phyloP scores from a whole-genome alignment of 352 stramenopile genomes.

The Elongisporangium senticosum region DNA sequence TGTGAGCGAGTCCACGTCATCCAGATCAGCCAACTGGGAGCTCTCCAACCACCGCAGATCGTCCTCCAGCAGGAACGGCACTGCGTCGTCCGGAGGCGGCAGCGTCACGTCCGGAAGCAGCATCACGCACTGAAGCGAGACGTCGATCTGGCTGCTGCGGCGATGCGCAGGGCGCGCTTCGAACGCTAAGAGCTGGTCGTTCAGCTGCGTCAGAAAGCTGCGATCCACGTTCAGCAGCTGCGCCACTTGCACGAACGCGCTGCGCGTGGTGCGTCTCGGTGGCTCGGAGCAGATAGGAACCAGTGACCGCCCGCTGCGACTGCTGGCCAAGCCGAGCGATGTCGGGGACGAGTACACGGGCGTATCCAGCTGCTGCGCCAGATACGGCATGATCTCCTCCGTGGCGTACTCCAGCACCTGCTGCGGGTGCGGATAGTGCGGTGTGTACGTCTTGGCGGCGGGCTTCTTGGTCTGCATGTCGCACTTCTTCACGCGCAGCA shows the following conservation, averaged over 20 bases:
- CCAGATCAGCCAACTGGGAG: conserved; percentile 3
- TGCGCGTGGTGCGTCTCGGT: conserved; percentile 6
- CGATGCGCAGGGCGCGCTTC: conserved; percentile 52
- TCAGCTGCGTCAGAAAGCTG: conserved; percentile 55
- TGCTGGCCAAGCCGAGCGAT: background rate
- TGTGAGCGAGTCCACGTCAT: conserved; percentile 16
- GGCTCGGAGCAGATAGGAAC: background rate
- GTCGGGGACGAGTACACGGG: background rate
- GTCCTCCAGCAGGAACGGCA: conserved; percentile 34
- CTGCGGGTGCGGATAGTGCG: conserved; percentile 60
- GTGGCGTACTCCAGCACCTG: conserved; percentile 73
- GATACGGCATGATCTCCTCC: conserved; percentile 65
- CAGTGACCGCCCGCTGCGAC: background rate
- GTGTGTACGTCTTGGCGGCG: conserved; percentile 23
- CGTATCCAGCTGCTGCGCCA: conserved; percentile 33
- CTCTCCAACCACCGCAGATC: conserved; percentile 2
- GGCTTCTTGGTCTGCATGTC: conserved; percentile 25
- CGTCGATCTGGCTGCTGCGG: conserved; percentile 69
- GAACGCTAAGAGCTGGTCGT: conserved; percentile 52
- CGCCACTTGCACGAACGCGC: conserved; percentile 61
- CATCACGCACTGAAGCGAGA: conserved; percentile 68
- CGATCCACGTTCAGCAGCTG: conserved; percentile 59
- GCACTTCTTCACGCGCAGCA: conserved; percentile 84
- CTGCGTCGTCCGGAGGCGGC: conserved; percentile 36
- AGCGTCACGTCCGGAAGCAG: conserved; percentile 75